Evolutionary conservation across 352 stramenopile genomes (phyloP), one percentile per base, ranked within the genome.

Genomic region (Globisporangium nagaii): DNA sequence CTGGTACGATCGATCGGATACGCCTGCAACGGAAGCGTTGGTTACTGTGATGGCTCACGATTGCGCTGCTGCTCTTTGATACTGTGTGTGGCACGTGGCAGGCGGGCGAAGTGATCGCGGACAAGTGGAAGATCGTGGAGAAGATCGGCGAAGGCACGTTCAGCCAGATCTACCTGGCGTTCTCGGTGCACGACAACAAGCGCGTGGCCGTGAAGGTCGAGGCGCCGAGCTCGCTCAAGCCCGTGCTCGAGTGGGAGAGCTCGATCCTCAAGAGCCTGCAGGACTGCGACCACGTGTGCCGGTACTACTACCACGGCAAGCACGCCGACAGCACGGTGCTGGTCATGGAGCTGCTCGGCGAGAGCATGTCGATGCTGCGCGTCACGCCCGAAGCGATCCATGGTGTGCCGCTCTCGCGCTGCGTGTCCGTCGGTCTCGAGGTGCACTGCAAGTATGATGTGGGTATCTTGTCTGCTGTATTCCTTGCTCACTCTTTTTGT

Each of bases 121-220:
- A 89, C 39, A 79, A 79, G 43, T 95, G 85, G 85, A 88, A 87
- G 41, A 76, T 95, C 50, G 70, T 84, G 24, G 84, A 95, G 65
- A 95, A 95, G 63, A 95, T 95, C 36, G 84, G 84, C 57, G 84
- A 95, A 68, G 85, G 85, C 22, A 95, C 85, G 6, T 95, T 95
- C 54, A 95, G 85, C 49, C 83, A 95, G 64, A 95, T 95, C 51
- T 95, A 93, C 65, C 86, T 84, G 62, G 85, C 85, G 31, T 90
- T 87, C 37, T 84, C 79, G 40, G 63, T 93, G 28, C 77, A 90
- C 43, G 75, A 71, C 60, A 73, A 75, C 15, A 67, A 88, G 41
- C 82, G 81, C 63, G 83, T 95, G 41, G 85, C 85, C 1, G 80
- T 95, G 10, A 95, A 95, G 44, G 83, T 95, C 10, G 85, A 95